Evolutionary conservation across 1,284 basidiomycete genomes (phyloP), one percentile per base, ranked within the genome.

Genomic region (Cryptococcus deneoformans): DNA sequence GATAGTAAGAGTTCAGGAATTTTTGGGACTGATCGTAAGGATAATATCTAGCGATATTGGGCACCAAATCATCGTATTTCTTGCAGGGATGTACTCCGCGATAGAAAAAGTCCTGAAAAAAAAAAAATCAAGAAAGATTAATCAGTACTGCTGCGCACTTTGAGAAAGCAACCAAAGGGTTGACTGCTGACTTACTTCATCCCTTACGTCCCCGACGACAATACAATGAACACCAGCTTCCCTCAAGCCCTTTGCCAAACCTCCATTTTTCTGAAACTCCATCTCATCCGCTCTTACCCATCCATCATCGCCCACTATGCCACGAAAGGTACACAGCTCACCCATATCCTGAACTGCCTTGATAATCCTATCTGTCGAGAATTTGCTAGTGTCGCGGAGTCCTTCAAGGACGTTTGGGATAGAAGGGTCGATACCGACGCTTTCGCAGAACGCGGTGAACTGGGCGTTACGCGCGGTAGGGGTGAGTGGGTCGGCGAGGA

Each of bases 181-280:
- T 20, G 20, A 20, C 20, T 20, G 20, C 20, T 14, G n/a, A 53
- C 65, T 54, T 86, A 87, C 89, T 72, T 89, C 88, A 63, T 89
- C 88, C 14, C 79, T 79, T 50, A 88, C 79, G 59, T 89, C 86
- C 6, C 88, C 20, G 20, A 20, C 88, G 45, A 86, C 75, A 56
- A 89, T 78, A 66, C 81, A 83, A 43, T 77, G 79, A 36, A 89
- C 80, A 2, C 88, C 87, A 24, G 83, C 84, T 14, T 78, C 80
- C 36, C 68, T 73, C 7, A 89, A 80, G 3, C 79, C 82, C 6
- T 72, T 71, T 0, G 85, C 85, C 56, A 89, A 79, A 2, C 73
- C 79, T 4, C 86, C 86, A 0, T 80, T 79, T n/a, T 82, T 82
- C 68, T 90, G 88, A 82, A 84, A 88, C 50, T 78, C 76, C 83